phyloP scores from a whole-genome alignment of 345 rosid species.

The Sisymbrium irio region DNA sequence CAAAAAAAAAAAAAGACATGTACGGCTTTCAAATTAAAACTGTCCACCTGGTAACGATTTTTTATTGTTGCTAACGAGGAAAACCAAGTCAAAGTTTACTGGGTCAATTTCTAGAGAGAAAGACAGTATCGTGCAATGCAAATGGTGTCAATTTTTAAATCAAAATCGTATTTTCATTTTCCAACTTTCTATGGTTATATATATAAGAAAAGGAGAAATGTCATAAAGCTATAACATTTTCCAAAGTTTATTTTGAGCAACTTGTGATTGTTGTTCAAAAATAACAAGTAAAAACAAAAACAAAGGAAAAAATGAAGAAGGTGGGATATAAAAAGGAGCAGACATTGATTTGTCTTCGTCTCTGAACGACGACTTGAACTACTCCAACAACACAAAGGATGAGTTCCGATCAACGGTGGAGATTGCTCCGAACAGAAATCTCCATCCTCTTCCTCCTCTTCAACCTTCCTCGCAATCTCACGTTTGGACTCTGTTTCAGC shows the following conservation, averaged over 20 bases:
- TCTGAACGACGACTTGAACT: constrained; percentile 31
- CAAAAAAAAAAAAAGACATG: too few species aligned
- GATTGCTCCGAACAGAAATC: constrained; percentile 69
- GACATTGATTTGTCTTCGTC: constrained; percentile 32
- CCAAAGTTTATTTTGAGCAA: background rate
- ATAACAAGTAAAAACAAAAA: constrained; percentile 6
- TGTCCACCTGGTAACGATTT: background rate
- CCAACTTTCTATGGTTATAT: constrained; percentile 25
- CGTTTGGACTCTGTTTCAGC: constrained; percentile 25
- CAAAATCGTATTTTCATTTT: constrained; percentile 1
- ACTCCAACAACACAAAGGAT: constrained; percentile 39
- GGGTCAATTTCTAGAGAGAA: constrained; percentile 23
- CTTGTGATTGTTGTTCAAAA: constrained; percentile 15
- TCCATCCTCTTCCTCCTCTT: constrained; percentile 37
- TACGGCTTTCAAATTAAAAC: background rate
- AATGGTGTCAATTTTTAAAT: constrained; percentile 16
- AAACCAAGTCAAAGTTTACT: constrained; percentile 25
- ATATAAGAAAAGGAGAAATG: background rate
- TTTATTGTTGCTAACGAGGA: background rate
- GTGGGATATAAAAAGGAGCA: constrained; percentile 32
- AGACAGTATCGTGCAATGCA: constrained; percentile 33
- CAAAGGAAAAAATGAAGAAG: constrained; percentile 1
- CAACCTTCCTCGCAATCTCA: constrained; percentile 27
- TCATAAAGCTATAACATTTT: background rate
- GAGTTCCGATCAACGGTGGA: constrained; percentile 54